Evolutionary conservation across 805 yeast genomes (phyloP), one percentile per base, ranked within the genome.

Genomic region (Kregervanrija fluxuum): DNA sequence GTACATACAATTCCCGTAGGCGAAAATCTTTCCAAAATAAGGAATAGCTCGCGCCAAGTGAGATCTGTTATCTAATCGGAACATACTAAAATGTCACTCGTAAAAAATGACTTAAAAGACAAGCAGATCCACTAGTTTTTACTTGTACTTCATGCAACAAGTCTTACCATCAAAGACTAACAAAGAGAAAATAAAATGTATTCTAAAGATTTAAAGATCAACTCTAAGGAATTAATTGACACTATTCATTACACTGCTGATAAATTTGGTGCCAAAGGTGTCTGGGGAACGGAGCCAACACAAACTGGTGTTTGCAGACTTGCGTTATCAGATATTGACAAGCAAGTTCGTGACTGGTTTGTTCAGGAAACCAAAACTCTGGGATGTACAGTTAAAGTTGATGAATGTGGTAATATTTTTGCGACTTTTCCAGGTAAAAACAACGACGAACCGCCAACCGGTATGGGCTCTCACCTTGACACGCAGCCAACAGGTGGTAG

Each of bases 401-500:
- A 82, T 61, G 70, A 75, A 50, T 70, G 82, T 60, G 90, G 90
- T 15, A 80, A 77, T 59, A 79, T 82, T 15, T 82, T 82, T 63
- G 82, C 83, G 8, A 67, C 76, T 10, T 79, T 70, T 46, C 82
- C 85, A 0, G 87, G 87, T 5, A 70, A 71, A 43, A 22, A 49
- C 37, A 60, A 62, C 34, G 67, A 65, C 33, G 63, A 62, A 28
- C 59, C 70, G 3, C 83, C 88, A 12, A 80, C 80, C 1, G 86
- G 77, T 12, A 79, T 82, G 48, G 89, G 89, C 0, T 80, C 87
- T 0, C 89, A 82, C 60, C 63, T 82, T 46, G 90, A 82, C 54
- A 82, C 90, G 1, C 89, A 82, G 61, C 89, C 89, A 30, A 79
- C 82, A 8, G 90, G 89, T 35, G 89, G 90, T 10, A 68, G 86